Conservation (phyloP, 768 basidiomycete genomes). For the Pulveroboletus frians region DNA sequence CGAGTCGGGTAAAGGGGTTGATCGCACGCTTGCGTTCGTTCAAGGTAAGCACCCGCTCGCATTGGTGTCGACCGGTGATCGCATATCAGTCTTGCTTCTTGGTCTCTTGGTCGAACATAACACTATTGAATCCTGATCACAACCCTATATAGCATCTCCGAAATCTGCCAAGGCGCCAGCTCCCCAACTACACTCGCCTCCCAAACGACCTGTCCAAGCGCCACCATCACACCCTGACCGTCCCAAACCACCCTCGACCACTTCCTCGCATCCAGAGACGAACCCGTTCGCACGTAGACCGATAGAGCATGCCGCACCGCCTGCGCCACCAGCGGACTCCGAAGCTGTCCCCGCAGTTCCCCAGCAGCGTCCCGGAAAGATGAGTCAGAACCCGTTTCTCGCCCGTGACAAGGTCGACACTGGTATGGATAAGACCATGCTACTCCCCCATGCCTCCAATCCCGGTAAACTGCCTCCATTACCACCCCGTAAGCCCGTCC, state of each 20-base stretch:
- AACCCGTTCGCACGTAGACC: slow-evolving; percentile 28
- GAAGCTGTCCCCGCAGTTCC: slow-evolving; percentile 1
- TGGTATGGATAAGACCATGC: slow-evolving; percentile 5
- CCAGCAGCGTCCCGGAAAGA: slow-evolving; percentile 16
- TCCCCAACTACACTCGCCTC: slow-evolving; percentile 16
- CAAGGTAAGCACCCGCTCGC: slow-evolving; percentile 50
- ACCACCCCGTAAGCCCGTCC: slow-evolving; percentile 35
- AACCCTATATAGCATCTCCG: slow-evolving; percentile 16
- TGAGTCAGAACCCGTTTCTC: slow-evolving; percentile 31
- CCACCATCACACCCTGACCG: slow-evolving; percentile 29
- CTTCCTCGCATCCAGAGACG: slow-evolving; percentile 21
- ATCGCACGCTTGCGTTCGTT: slow-evolving; percentile 64
- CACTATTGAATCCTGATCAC: slow-evolving; percentile 5
- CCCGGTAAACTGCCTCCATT: slow-evolving; percentile 26
- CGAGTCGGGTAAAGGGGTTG: slow-evolving; percentile 55
- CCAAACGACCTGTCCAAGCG: slow-evolving; percentile 18
- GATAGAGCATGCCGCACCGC: slow-evolving; percentile 7
- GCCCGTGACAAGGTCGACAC: slow-evolving; percentile 18
- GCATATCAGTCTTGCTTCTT: not conserved
- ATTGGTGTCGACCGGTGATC: not conserved
- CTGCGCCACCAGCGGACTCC: slow-evolving; percentile 1
- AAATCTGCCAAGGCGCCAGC: not conserved
- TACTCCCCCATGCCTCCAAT: not conserved
- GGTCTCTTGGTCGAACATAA: not conserved
- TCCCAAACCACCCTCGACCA: slow-evolving; percentile 19